Percentiles rank a stretch among this genome's conserved stretches.
Conservation (phyloP, 2,329 filamentous ascomycete species). For the Furcasterigmium furcatum region DNA sequence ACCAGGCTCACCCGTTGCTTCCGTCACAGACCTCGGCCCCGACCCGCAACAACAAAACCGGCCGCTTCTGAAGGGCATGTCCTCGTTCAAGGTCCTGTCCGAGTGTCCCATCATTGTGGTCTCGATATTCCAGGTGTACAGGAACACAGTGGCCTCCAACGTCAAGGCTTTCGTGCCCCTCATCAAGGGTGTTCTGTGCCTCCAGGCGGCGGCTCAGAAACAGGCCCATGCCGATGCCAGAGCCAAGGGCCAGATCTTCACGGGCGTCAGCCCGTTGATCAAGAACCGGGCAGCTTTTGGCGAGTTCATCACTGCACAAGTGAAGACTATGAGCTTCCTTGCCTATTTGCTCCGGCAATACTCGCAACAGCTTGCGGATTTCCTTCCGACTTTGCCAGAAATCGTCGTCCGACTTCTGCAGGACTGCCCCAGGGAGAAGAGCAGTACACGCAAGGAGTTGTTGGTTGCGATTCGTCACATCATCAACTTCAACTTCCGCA, state of each 20-base stretch:
- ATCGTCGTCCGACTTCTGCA: constrained; percentile 89
- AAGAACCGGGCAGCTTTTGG: constrained; percentile 93
- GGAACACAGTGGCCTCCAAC: constrained; percentile 73
- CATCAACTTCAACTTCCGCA: constrained; percentile 97
- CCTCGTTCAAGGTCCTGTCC: constrained; percentile 96
- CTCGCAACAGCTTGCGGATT: constrained; percentile 81
- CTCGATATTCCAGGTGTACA: constrained; percentile 93
- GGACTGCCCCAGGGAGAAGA: constrained; percentile 93
- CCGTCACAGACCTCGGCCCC: constrained; percentile 74
- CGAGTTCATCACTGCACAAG: constrained; percentile 95
- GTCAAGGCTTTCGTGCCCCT: constrained; percentile 90
- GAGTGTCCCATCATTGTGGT: constrained; percentile 99
- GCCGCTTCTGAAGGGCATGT: constrained; percentile 87
- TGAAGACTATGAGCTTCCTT: constrained; percentile 98
- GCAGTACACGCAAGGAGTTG: constrained; percentile 87
- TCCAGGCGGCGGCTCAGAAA: constrained; percentile 91
- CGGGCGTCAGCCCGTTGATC: constrained; percentile 88
- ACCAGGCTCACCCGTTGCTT: constrained; percentile 84
- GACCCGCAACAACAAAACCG: constrained; percentile 80
- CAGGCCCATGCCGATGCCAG: constrained; percentile 85
- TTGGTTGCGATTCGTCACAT: constrained; percentile 96
- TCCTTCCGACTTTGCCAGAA: constrained; percentile 78
- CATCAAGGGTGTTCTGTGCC: constrained; percentile 83
- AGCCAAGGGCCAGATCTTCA: constrained; percentile 77
- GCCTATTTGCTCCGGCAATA: constrained; percentile 91